Conservation (phyloP, 2,329 filamentous ascomycete species). For the Blumeriella jaapii region DNA sequence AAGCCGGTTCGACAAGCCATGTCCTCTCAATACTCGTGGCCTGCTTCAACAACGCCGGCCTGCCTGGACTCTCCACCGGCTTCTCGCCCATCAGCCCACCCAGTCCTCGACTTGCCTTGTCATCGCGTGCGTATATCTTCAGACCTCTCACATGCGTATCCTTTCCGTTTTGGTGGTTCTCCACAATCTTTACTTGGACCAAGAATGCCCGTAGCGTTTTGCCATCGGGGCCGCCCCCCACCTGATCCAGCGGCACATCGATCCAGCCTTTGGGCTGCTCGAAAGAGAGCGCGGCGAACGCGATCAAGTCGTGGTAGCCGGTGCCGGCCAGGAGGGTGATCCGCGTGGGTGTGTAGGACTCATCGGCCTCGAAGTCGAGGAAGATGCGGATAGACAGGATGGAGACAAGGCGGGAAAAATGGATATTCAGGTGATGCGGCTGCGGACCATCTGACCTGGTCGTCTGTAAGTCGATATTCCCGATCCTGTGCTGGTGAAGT, state of each 20-base stretch:
- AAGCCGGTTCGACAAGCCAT: conserved; percentile 23
- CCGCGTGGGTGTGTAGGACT: conserved; percentile 92
- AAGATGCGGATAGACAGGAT: conserved; percentile 72
- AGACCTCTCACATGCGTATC: conserved; percentile 94
- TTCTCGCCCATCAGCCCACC: conserved; percentile 7
- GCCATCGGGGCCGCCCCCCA: conserved; percentile 46
- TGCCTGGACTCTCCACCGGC: conserved; percentile 1
- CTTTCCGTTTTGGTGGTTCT: conserved; percentile 98
- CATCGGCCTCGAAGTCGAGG: conserved; percentile 84
- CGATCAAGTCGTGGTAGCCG: conserved; percentile 80
- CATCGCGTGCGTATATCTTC: conserved; percentile 58
- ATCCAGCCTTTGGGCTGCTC: conserved; percentile 81
- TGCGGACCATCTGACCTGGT: conserved; percentile 69
- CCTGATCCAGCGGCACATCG: conserved; percentile 60
- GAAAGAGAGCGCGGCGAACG: conserved; percentile 73
- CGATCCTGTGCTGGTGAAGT: not conserved
- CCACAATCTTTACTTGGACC: conserved; percentile 78
- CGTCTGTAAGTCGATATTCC: not conserved
- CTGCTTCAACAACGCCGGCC: conserved; percentile 4
- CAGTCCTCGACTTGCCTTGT: conserved; percentile 17
- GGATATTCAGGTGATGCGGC: conserved; percentile 70
- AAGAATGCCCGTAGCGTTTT: conserved; percentile 79
- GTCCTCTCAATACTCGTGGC: conserved; percentile 11
- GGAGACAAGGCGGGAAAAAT: conserved; percentile 73
- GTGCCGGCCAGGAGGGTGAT: conserved; percentile 84